Conservation (phyloP, 2,329 filamentous ascomycete genomes). For the Alternaria sp. region DNA sequence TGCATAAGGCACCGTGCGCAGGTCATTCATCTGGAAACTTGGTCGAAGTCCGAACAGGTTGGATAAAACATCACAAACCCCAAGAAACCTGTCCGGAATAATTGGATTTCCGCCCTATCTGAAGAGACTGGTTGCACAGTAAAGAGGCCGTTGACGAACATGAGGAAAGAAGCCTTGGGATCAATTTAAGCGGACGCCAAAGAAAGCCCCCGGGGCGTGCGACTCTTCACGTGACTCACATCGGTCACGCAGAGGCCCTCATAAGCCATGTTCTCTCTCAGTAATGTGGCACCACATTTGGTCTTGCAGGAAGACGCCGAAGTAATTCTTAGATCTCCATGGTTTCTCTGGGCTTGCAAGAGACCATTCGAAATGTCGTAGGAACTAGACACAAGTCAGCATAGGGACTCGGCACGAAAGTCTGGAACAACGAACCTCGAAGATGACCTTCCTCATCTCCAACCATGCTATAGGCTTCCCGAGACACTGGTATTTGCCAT, state of each 20-base stretch:
- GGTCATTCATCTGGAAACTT: neutral
- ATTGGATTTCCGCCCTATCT: neutral
- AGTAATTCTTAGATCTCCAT: constrained; percentile 25
- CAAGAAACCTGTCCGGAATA: neutral
- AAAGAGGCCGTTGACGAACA: neutral
- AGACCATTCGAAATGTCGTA: constrained; percentile 34
- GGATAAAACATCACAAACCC: neutral
- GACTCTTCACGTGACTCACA: neutral
- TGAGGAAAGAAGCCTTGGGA: neutral
- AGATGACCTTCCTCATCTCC: constrained; percentile 45
- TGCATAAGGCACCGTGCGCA: neutral
- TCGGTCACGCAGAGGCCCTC: neutral
- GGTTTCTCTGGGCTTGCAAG: constrained; percentile 26
- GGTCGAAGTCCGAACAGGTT: neutral
- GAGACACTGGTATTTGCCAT: constrained; percentile 41
- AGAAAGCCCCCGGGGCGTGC: neutral
- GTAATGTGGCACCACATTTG: constrained; percentile 30
- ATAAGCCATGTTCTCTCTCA: constrained; percentile 4
- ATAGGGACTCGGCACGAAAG: neutral
- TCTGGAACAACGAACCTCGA: constrained; percentile 46
- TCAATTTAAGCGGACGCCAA: neutral
- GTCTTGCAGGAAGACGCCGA: constrained; percentile 28
- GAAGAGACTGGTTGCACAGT: neutral
- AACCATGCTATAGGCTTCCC: constrained; percentile 41
- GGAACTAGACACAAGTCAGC: constrained; percentile 9